Evolutionary conservation across 345 rosid species (phyloP).

Genomic region (Clarkia xantiana): DNA sequence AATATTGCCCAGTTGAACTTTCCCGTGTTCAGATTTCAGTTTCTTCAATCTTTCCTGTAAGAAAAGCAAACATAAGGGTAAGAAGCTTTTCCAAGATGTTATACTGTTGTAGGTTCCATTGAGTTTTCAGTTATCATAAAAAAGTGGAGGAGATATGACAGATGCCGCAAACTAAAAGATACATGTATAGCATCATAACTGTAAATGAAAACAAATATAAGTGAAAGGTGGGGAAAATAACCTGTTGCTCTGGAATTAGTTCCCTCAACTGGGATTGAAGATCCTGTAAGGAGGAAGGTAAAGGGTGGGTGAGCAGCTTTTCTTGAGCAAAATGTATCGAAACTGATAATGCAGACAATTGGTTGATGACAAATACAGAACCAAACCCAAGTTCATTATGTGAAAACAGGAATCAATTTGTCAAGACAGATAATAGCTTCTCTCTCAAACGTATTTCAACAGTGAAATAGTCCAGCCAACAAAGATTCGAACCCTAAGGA

Average conservation of each 20-base stretch:
- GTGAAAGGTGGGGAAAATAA: conserved; percentile 8
- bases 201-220: background rate
- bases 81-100: background rate
- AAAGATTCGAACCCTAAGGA: too few species aligned
- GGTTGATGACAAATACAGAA: background rate
- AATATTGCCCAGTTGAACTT: conserved; percentile 79
- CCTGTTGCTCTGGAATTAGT: conserved; percentile 96
- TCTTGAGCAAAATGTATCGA: background rate
- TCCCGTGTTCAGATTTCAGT: conserved; percentile 71
- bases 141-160: too few species aligned
- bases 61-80: background rate
- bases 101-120: background rate
- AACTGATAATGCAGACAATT: background rate
- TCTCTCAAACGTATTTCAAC: too few species aligned
- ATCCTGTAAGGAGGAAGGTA: conserved; percentile 35
- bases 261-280: conserved; percentile 83
- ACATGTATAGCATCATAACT: background rate
- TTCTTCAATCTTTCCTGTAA: conserved; percentile 80
- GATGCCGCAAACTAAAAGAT: too few species aligned
- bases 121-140: too few species aligned
- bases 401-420: too few species aligned
- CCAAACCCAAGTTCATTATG: too few species aligned
- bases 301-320: background rate
- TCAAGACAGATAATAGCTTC: too few species aligned
- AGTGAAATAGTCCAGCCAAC: too few species aligned